These are phyloP conservation scores for Penicillium goetzii DNA, from an alignment of 495 filamentous ascomycete species.

Conservation along the genomic window DNA sequence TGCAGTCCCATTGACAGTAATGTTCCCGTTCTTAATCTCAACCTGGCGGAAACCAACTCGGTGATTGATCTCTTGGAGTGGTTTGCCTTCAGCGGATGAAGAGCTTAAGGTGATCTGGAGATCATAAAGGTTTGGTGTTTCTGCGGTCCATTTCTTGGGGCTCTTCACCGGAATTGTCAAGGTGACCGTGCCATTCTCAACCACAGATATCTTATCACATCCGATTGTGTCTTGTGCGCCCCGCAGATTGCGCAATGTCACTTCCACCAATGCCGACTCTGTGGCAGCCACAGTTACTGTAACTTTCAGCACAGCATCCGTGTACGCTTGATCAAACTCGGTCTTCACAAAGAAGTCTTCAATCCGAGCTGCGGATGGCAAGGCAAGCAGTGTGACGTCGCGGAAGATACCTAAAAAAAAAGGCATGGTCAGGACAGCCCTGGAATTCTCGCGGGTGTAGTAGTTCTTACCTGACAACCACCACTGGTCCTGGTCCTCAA, in stretches of 20 bases:
- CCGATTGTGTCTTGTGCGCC: neutral
- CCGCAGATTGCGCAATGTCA: neutral
- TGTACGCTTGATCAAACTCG: neutral
- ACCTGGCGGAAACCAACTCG: slow-evolving; percentile 4
- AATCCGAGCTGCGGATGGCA: neutral
- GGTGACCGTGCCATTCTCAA: neutral
- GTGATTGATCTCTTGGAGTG: neutral
- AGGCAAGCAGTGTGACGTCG: neutral
- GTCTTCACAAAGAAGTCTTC: neutral
- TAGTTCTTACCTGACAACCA: slow-evolving; percentile 51
- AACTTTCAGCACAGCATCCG: neutral
- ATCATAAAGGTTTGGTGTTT: neutral
- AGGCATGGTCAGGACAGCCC: neutral
- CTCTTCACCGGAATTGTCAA: neutral
- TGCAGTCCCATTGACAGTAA: slow-evolving; percentile 20
- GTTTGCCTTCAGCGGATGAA: neutral
- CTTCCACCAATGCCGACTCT: neutral
- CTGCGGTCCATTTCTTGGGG: slow-evolving; percentile 6
- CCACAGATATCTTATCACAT: neutral
- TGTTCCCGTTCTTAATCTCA: neutral
- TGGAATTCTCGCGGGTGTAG: neutral
- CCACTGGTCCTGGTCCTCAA: slow-evolving; percentile 67
- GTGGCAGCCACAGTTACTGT: neutral
- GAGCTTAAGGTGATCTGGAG: neutral
- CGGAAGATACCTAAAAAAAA: neutral